Base-by-base conservation (phyloP, 1,284 basidiomycete genomes). In the Tetrapyrgos nigripes region DNA sequence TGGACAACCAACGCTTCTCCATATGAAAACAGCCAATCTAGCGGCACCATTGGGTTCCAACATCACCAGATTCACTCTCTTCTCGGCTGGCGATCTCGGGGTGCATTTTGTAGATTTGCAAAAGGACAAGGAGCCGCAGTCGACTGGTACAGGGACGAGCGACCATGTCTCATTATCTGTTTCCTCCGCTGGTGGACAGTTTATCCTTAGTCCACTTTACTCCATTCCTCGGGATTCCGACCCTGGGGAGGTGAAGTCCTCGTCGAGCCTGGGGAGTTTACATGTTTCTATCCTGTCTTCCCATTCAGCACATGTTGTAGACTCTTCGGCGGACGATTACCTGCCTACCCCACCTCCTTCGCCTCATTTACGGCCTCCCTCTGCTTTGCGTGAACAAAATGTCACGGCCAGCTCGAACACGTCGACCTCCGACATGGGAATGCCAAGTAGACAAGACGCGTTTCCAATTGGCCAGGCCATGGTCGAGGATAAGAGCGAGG, bases 341-440 rank as follows among this genome's bases (percentile, higher is more conserved):
- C 62, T 76, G 10, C 76, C 73, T 28, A 76, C 74, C 21, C 74
- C 76, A 13, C 75, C 76, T 19, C 67, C 67, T 13, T 76, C 75
- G 24, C 76, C 74, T 4, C 62, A 64, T 33, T 55, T 68, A 21
- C 48, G 49, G 21, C 62, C 68, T 14, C 28, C 64, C 21, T 37
- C 62, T 10, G 40, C 48, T 21, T 46, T 48, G 28, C n/a, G 40
- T 10, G 29, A 19, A n/a, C n/a, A 26, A 1, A 13, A 52, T 35
- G 23, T 26, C 17, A 50, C 43, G 11, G 50, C 50, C n/a, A 27
- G 29, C 35, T 53, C 47, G 19, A 54, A 19, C 21, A 19, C 50
- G 31, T 59, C 58, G 11, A 58, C 57, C 4, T 58, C 61, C 21
- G 60, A 61, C 28, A 49, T 59, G 23, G 60, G 44, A 26, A 50